Conservation (phyloP, 2,329 filamentous ascomycete species). For the Pyricularia pennisetigena region DNA sequence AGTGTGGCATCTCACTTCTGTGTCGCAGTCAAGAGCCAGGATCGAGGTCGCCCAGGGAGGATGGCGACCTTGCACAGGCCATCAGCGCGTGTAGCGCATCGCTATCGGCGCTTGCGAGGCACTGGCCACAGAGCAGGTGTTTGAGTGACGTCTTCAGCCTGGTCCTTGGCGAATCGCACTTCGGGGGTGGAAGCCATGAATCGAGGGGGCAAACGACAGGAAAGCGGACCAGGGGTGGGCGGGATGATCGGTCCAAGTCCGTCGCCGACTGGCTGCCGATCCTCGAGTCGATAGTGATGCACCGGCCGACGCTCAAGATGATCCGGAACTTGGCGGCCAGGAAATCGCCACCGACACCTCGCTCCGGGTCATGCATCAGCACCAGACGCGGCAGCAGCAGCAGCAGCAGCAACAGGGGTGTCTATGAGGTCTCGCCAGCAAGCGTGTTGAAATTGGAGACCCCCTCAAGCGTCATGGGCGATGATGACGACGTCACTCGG, state of each 20-base stretch:
- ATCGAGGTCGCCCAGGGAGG: slow-evolving; percentile 7
- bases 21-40: slow-evolving; percentile 18
- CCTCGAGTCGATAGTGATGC: slow-evolving; percentile 8
- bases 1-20: slow-evolving; percentile 23
- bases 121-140: slow-evolving; percentile 23
- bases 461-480: neutral
- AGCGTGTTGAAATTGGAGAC: neutral
- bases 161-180: neutral
- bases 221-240: neutral
- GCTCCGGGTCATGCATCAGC: neutral
- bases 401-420: neutral
- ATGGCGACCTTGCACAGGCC: slow-evolving; percentile 17
- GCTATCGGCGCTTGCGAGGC: slow-evolving; percentile 23
- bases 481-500: neutral
- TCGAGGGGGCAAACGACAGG: neutral
- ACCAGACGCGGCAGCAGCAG: neutral
- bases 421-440: neutral
- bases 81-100: slow-evolving; percentile 23
- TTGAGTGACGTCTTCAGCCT: slow-evolving; percentile 24
- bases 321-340: slow-evolving; percentile 10
- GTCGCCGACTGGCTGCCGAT: neutral
- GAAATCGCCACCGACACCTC: neutral
- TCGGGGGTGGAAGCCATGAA: neutral
- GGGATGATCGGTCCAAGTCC: neutral
- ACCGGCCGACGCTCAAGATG: slow-evolving; percentile 12